Base-by-base conservation (phyloP, 164 flowering plant species). In the Macadamia integrifolia region DNA sequence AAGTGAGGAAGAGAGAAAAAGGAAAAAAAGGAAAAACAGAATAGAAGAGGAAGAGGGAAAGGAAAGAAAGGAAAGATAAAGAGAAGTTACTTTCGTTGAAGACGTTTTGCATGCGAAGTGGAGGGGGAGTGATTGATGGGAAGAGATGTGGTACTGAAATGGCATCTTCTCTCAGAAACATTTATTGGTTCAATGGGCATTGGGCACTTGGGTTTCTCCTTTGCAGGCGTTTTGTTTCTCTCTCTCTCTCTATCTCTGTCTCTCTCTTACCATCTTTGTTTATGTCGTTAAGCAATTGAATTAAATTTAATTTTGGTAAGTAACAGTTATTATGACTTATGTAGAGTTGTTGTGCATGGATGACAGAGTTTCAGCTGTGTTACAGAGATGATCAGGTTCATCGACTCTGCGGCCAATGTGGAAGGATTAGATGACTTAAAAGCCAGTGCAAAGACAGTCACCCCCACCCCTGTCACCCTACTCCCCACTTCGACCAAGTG, bases 61-160 rank as follows among this genome's bases (percentile, higher is more conserved):
- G 50, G 50, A 8, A 78, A 78, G 75, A 86, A 82, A 73, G 82
- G 82, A 80, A 79, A 77, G 70, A 82, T 80, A 76, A 72, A 68
- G 64, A 67, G 65, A 61, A 28, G 6, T 43, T 53, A 66, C 40
- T 67, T 67, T 60, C 30, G 52, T 35, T 18, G 69, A 76, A 52
- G 15, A 73, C 74, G 74, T 46, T 46, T 46, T 46, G 50, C 11
- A 8, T 8, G 50, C 9, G 50, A 46, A 46, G 50, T 46, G 12
- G 50, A 46, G 9, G 40, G 50, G 67, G 70, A 74, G 77, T 76
- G 72, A 75, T 75, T 74, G 80, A 79, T 66, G 69, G 70, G 29
- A 43, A 31, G 32, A 58, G 60, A 58, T 58, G 28, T 28, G 60
- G 32, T 14, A 58, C 29, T 52, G 80, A 73, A 77, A 53, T 66